Percentiles rank a stretch among this genome's conserved stretches.
phyloP scores from a whole-genome alignment of 176 grass and related monocot genomes.

The Urochloa ruziziensis region DNA sequence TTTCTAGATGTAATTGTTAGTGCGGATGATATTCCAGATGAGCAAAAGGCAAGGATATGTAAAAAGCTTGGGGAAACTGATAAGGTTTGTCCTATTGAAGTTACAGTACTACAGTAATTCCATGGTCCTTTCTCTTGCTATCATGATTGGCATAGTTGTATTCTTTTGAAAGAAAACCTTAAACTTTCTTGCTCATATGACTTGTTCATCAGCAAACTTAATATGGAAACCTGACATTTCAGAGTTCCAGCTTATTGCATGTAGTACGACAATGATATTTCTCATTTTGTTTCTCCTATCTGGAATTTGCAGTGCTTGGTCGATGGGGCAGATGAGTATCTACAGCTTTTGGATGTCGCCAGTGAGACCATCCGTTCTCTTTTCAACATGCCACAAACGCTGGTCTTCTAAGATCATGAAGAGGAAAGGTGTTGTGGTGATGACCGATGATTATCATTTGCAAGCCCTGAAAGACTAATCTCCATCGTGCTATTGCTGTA shows the following conservation, averaged over 20 bases:
- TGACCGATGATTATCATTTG: neutral
- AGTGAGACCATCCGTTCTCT: slow-evolving; percentile 71
- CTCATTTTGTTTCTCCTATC: neutral
- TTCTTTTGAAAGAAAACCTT: neutral
- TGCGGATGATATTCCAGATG: slow-evolving; percentile 72
- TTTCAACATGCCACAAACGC: slow-evolving; percentile 76
- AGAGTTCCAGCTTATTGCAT: neutral
- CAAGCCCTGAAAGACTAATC: neutral
- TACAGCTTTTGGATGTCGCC: slow-evolving; percentile 82
- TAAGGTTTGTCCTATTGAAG: slow-evolving; percentile 64
- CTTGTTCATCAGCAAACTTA: neutral
- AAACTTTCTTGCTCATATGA: neutral
- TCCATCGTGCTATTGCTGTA: neutral
- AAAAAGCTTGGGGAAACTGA: slow-evolving; percentile 92
- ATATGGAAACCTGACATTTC: neutral
- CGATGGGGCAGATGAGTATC: slow-evolving; percentile 91
- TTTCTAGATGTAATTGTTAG: slow-evolving; percentile 80
- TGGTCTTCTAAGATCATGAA: slow-evolving; percentile 40
- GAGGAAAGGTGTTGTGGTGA: neutral
- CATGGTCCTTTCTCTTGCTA: neutral
- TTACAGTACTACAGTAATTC: neutral
- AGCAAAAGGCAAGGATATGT: slow-evolving; percentile 94
- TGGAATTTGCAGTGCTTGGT: slow-evolving; percentile 73
- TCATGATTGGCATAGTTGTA: neutral
- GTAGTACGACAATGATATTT: neutral